Base-by-base conservation (phyloP, 164 flowering plant genomes). In the Echeveria elegans region DNA sequence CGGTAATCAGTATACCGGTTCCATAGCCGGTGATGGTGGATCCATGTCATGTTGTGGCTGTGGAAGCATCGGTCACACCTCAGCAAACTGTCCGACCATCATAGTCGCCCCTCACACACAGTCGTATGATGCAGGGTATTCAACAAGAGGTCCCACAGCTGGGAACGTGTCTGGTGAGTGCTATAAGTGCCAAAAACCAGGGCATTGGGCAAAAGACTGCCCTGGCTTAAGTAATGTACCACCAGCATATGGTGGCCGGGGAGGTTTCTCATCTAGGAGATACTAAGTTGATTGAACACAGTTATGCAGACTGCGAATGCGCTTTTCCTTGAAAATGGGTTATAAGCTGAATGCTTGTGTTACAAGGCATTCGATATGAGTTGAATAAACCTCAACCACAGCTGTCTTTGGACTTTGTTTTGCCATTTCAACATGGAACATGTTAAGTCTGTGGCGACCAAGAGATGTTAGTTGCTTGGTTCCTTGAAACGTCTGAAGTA, bases 61-160 rank as follows among this genome's bases (percentile, higher is more conserved):
- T 72, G 92, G 91, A 63, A 78, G 81, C 29, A 64, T 73, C 0
- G 88, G 88, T 34, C 99, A 94, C 66, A 80, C 48, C 66, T 67
- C 90, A 18, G 69, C 68, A 36, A 88, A 82, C 70, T 94, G 96
- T 69, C 96, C 96, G 0, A 82, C 80, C 58, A 66, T 80, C 24
- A 78, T 78, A 75, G 71, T 77, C 16, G 84, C 76, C 0, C 85
- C 53, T 3, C 53, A 29, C 16, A 7, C 59, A 7, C 59, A 53
- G 12, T 23, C 59, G 24, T 53, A 23, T 53, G 59, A 53, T 26
- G 30, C 59, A 23, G 59, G 59, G 29, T 53, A 53, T 53, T 53
- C 24, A 24, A 53, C 10, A 12, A 53, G 59, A 29, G 59, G 30
- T 2, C 11, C 59, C 59, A 23, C 59, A 53, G 29, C 59, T 18